Base-by-base conservation (phyloP, 768 basidiomycete genomes). In the Mycena venus region DNA sequence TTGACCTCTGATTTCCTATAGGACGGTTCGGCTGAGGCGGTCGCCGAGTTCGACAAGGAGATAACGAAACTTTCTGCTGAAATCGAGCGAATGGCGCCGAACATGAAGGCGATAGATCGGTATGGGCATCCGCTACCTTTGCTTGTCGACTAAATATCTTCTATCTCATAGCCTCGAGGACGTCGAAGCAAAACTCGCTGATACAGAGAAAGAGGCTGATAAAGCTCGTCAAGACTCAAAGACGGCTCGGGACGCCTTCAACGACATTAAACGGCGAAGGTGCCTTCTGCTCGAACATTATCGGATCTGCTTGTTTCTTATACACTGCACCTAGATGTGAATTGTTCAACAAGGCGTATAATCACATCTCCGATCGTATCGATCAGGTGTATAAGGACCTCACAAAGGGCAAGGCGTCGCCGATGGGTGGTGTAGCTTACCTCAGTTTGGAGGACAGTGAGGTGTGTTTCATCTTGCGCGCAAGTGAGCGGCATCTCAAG, bases 371-470 rank as follows among this genome's bases (percentile, higher is more conserved):
- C 14, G 96, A 97, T 72, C 89, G 91, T 47, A 99, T 99, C 75
- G 97, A 99, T 80, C 89, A 93, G 75, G 97, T 99, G 0, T 99
- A 99, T 86, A 99, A 99, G 84, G 97, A 99, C 76, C 89, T 99
- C 19, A 99, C 98, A 0, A 99, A 98, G 83, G 97, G 96, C 17
- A 96, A 96, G 80, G 94, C 95, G 2, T 91, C 96, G 1, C 96
- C 96, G 0, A 94, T 96, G 91, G 98, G 98, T 55, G 98, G 98
- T 77, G 96, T 98, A 36, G 98, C 97, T 2, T 99, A 99, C 83
- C 90, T 99, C 23, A 96, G 93, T 84, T 86, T 99, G 78, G 98
- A 99, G 79, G 98, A 99, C 79, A 96, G 90, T 75, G 98, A 99
- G 85, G 97, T 96, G 78, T 58, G 90, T 71, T 49, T n/a, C 27